These are phyloP conservation scores for Wickerhamiella lipophila DNA, from an alignment of 805 yeast genomes.

Conservation along the genomic window DNA sequence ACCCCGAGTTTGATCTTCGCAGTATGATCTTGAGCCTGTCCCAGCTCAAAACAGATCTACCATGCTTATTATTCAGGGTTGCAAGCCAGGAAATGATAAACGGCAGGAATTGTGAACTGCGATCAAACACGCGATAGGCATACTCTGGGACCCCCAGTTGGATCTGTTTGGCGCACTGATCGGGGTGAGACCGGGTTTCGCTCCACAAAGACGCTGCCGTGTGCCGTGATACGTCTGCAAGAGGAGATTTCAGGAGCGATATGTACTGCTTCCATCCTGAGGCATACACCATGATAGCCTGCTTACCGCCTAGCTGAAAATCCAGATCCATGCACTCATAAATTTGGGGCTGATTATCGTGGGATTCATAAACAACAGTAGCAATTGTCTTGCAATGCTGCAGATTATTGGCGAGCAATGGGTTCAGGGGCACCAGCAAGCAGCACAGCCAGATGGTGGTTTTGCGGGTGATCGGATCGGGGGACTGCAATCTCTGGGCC, in stretches of 20 bases:
- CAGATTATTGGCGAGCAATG: neutral
- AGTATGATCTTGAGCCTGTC: neutral
- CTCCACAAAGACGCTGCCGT: neutral
- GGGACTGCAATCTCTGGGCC: neutral
- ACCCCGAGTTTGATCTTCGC: neutral
- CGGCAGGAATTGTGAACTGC: neutral
- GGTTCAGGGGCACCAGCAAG: neutral
- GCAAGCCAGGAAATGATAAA: neutral
- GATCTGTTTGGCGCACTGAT: neutral
- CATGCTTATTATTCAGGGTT: neutral
- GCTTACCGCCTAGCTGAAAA: neutral
- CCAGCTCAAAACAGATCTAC: neutral
- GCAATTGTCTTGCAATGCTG: neutral
- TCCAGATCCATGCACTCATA: neutral
- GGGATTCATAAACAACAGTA: neutral
- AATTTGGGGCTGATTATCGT: neutral
- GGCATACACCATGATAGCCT: neutral
- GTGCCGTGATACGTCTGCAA: neutral
- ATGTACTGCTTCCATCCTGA: neutral
- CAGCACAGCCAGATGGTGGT: neutral
- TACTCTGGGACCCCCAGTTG: neutral
- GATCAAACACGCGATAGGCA: neutral
- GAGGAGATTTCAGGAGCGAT: neutral
- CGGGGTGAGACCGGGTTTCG: neutral
- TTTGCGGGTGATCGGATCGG: neutral